Evolutionary conservation across 2,329 filamentous ascomycete genomes (phyloP), one percentile per base, ranked within the genome.

Genomic region (Aspergillus vadensis): DNA sequence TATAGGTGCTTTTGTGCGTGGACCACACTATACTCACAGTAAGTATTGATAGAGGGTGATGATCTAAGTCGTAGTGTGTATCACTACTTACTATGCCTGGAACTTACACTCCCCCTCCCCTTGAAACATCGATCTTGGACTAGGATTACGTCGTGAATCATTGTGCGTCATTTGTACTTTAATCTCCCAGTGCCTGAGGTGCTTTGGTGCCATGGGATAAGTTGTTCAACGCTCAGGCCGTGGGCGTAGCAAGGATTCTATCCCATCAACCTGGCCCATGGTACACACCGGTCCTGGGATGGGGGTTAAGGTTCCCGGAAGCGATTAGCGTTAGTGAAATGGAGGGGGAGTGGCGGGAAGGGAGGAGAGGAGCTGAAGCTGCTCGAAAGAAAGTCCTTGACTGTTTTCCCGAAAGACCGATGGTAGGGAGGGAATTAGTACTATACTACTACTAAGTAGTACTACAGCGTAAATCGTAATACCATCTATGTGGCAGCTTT

Each of bases 221-320:
- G 6, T 25, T 48, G 23, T n/a, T 8, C 12, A 30, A 6, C 44
- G 52, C 41, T 43, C 52, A 55, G 52, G n/a, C 41, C 38, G 23
- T 55, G 23, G 23, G 10, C 21, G 25, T 17, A 17, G n/a, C 65
- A 60, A 51, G 64, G 59, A 58, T 59, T 9, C 49, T 44, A 63
- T 59, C 62, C 66, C 63, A 63, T 68, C 21, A 49, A 65, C 59
- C 60, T 63, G 65, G 63, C 44, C 56, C 57, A 57, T 47, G 62
- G 61, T 55, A 36, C 38, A 44, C 39, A 19, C 23, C 38, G 38
- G 17, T 27, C 38, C 23, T 55, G 44, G 25, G 21, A 44, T 30
- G 27, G 27, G 36, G 27, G 36, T 23, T 52, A 15, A 14, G 12
- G 23, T 30, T 54, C 21, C 36, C 51, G 55, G 60, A 52, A 62